phyloP scores from a whole-genome alignment of 441 rosid genomes.

The Dalechampia spathulata region DNA sequence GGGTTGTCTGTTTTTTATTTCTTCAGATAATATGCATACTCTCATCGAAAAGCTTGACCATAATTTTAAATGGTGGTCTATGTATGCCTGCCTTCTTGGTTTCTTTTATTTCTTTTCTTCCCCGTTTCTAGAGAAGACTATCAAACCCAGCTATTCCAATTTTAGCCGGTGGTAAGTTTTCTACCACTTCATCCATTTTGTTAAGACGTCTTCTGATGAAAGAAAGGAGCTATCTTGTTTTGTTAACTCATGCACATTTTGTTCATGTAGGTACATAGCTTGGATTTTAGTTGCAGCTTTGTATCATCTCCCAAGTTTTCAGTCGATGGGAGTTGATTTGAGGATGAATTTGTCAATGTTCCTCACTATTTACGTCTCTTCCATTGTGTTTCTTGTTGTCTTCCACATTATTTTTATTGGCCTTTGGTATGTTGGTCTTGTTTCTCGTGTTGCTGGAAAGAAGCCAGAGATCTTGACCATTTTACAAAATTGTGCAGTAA shows the following conservation, averaged over 20 bases:
- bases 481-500: conserved; percentile 92
- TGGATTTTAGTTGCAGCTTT: conserved; percentile 99
- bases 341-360: conserved; percentile 98
- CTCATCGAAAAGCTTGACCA: conserved; percentile 81
- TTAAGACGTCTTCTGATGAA: background rate
- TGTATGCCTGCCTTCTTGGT: conserved; percentile 95
- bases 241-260: background rate
- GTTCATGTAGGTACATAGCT: conserved; percentile 71
- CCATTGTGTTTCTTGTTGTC: conserved; percentile 85
- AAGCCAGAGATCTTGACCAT: conserved; percentile 91
- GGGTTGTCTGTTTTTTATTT: conserved; percentile 93
- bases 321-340: conserved; percentile 98
- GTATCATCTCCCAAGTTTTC: conserved; percentile 99
- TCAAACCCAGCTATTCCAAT: conserved; percentile 90
- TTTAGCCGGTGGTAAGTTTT: conserved; percentile 86
- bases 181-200: background rate
- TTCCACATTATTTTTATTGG: conserved; percentile 89
- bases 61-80: conserved; percentile 97
- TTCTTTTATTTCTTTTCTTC: conserved; percentile 99
- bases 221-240: background rate
- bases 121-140: conserved; percentile 87
- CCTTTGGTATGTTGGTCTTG: conserved; percentile 90
- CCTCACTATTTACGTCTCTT: conserved; percentile 76
- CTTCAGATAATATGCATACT: conserved; percentile 94
- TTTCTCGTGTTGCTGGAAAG: conserved; percentile 93